phyloP scores from a whole-genome alignment of 352 stramenopile species.

The Phytophthora fragariaefolia region DNA sequence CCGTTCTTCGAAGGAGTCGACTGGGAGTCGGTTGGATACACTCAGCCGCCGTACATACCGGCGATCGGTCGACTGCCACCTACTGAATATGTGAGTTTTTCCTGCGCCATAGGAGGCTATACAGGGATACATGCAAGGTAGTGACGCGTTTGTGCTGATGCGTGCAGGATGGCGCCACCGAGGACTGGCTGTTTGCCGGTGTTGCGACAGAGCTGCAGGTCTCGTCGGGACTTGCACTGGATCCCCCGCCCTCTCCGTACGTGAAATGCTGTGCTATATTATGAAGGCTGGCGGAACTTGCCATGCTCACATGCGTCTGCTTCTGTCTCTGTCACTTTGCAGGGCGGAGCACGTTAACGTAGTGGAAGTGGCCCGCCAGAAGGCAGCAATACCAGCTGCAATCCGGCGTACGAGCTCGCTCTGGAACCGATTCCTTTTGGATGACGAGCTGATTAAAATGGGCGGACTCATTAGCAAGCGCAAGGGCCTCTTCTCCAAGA shows the following conservation, averaged over 20 bases:
- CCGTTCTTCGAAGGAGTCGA: constrained; percentile 87
- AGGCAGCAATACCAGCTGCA: constrained; percentile 66
- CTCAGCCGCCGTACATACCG: constrained; percentile 63
- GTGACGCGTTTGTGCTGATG: constrained; percentile 6
- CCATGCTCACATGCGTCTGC: constrained; percentile 1
- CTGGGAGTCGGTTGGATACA: constrained; percentile 64
- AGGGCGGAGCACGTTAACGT: constrained; percentile 65
- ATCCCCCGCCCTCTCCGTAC: constrained; percentile 65
- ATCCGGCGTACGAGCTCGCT: constrained; percentile 79
- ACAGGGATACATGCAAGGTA: background rate
- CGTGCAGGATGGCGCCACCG: constrained; percentile 80
- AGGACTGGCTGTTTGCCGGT: constrained; percentile 90
- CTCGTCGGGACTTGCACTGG: constrained; percentile 78
- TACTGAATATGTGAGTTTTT: constrained; percentile 66
- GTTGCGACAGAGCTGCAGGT: constrained; percentile 89
- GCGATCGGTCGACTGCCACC: constrained; percentile 63
- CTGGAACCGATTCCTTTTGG: constrained; percentile 88
- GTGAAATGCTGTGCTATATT: constrained; percentile 24
- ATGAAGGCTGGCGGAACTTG: constrained; percentile 2
- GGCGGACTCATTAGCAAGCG: constrained; percentile 87
- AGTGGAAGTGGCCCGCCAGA: constrained; percentile 82
- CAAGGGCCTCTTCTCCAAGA: constrained; percentile 91
- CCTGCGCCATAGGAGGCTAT: background rate
- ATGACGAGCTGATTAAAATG: constrained; percentile 90
- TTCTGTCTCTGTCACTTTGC: constrained; percentile 8